These are phyloP conservation scores for Boletus rubroflammeus DNA, from an alignment of 768 basidiomycete species.

Conservation along the genomic window DNA sequence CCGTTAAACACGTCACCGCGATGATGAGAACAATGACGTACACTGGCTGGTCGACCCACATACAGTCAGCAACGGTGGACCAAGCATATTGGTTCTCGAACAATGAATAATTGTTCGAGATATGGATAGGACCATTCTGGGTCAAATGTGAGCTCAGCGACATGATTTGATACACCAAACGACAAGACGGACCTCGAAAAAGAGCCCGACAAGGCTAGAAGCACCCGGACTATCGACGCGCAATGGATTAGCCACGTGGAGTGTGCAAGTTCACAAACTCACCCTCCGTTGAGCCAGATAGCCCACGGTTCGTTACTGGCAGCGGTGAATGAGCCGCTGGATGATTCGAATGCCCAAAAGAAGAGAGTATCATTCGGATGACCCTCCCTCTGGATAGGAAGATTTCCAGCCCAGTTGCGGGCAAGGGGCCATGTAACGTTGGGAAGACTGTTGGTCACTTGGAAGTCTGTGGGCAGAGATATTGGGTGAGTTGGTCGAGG, in stretches of 20 bases:
- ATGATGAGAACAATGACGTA: constrained; percentile 19
- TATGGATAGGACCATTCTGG: constrained; percentile 68
- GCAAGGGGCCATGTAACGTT: constrained; percentile 54
- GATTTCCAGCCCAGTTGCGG: constrained; percentile 61
- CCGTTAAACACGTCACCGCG: not conserved
- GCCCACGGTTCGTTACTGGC: constrained; percentile 55
- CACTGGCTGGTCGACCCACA: constrained; percentile 77
- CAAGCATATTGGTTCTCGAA: constrained; percentile 54
- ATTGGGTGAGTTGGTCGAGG: not conserved
- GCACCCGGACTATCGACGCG: constrained; percentile 51
- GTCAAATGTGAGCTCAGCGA: not conserved
- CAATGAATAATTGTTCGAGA: constrained; percentile 48
- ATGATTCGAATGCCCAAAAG: constrained; percentile 61
- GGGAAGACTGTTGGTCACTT: constrained; percentile 52
- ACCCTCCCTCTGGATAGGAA: constrained; percentile 53
- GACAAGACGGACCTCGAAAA: constrained; percentile 53
- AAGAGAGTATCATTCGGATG: constrained; percentile 67
- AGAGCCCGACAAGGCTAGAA: constrained; percentile 61
- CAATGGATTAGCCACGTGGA: not conserved
- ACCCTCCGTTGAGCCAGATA: constrained; percentile 76
- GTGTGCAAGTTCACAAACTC: constrained; percentile 12
- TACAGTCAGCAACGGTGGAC: constrained; percentile 57
- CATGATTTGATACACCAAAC: not conserved
- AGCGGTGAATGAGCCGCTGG: constrained; percentile 51
- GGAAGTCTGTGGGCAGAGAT: constrained; percentile 45